Percentiles rank a stretch among this genome's conserved stretches.
Conservation (phyloP, 495 filamentous ascomycete species). For the Daldinia vernicosa region DNA sequence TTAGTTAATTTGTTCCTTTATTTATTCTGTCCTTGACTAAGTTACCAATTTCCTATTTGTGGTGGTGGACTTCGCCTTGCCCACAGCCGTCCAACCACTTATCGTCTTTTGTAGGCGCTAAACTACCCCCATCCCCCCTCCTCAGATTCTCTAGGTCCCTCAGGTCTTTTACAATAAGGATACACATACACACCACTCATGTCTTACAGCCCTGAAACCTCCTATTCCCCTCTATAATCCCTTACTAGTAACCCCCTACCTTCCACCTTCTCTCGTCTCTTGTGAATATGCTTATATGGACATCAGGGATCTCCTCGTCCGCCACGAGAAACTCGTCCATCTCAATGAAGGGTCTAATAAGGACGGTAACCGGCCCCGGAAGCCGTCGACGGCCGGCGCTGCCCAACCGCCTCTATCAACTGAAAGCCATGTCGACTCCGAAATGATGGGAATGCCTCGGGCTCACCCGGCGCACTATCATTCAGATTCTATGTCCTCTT, state of each 20-base stretch:
- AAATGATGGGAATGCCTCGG: constrained; percentile 56
- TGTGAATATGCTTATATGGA: constrained; percentile 60
- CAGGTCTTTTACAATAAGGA: constrained; percentile 18
- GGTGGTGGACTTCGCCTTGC: constrained; percentile 36
- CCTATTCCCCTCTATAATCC: constrained; percentile 27
- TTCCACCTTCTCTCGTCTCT: constrained; percentile 25
- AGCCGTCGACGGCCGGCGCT: constrained; percentile 54
- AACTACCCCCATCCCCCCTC: constrained; percentile 33
- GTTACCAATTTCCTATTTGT: constrained; percentile 23
- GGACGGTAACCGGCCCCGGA: constrained; percentile 56
- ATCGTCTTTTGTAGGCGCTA: constrained; percentile 39
- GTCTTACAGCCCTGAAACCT: constrained; percentile 30
- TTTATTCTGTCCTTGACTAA: constrained; percentile 21
- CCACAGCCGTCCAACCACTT: constrained; percentile 38
- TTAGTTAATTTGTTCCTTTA: constrained; percentile 49
- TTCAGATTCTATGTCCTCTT: constrained; percentile 50
- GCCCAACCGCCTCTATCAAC: constrained; percentile 48
- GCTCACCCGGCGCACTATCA: constrained; percentile 50
- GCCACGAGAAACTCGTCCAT: constrained; percentile 78
- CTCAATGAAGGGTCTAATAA: constrained; percentile 65
- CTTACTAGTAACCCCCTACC: constrained; percentile 20
- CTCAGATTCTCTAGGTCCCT: constrained; percentile 1
- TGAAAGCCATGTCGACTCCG: constrained; percentile 53
- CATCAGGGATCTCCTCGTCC: constrained; percentile 74
- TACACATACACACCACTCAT: constrained; percentile 20